phyloP scores from a whole-genome alignment of 768 basidiomycete species.

The Xerocomellus amylosporus region DNA sequence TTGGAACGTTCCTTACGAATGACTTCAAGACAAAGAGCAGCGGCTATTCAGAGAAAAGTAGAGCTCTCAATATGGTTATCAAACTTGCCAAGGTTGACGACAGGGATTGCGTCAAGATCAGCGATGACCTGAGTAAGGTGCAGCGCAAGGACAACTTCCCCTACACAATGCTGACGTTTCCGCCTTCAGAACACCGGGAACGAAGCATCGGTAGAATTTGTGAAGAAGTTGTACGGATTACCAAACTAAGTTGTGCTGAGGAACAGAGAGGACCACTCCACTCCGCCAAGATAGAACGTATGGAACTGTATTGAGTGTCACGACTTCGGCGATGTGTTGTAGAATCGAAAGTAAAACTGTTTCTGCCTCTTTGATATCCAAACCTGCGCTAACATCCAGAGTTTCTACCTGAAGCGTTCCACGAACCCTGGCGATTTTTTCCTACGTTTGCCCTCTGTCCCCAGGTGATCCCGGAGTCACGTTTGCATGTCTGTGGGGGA shows the following conservation, averaged over 20 bases:
- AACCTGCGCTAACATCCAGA: slow-evolving; percentile 33
- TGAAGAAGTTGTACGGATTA: slow-evolving; percentile 41
- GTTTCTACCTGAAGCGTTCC: slow-evolving; percentile 35
- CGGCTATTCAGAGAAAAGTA: slow-evolving; percentile 58
- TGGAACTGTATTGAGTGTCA: not conserved
- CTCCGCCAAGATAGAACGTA: not conserved
- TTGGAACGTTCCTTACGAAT: slow-evolving; percentile 91
- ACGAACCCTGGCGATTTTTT: slow-evolving; percentile 41
- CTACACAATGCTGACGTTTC: not conserved
- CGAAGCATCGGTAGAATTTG: slow-evolving; percentile 50
- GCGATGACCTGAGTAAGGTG: slow-evolving; percentile 87
- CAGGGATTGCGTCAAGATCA: slow-evolving; percentile 85
- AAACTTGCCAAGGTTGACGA: slow-evolving; percentile 77
- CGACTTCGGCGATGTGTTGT: not conserved
- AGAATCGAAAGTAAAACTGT: slow-evolving; percentile 36
- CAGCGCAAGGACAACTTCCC: not conserved
- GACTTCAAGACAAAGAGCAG: slow-evolving; percentile 62
- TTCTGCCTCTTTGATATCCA: slow-evolving; percentile 50
- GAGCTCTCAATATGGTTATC: slow-evolving; percentile 91
- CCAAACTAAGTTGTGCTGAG: not conserved
- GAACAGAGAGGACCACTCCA: not conserved
- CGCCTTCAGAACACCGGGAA: slow-evolving; percentile 68
- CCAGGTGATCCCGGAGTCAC: slow-evolving; percentile 53
- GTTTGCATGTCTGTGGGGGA: slow-evolving; percentile 43
- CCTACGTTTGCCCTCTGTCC: slow-evolving; percentile 59